Percentiles rank a stretch among this genome's conserved stretches.
phyloP scores from a whole-genome alignment of 1,284 basidiomycete genomes.

The Cryptococcus sp. region DNA sequence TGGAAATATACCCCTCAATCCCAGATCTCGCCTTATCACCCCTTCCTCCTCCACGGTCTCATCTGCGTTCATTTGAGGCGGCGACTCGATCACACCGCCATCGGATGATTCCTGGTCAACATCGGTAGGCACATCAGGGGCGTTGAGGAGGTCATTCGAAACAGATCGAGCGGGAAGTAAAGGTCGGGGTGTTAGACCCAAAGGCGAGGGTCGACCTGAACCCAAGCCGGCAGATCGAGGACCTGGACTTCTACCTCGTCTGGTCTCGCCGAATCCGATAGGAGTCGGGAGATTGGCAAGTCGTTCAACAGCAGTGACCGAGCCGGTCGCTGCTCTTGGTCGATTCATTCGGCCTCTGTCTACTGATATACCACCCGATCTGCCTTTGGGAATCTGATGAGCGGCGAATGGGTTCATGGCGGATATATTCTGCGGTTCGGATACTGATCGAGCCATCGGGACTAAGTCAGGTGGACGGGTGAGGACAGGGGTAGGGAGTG shows the following conservation, averaged over 20 bases:
- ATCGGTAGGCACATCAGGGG: background rate
- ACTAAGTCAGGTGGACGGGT: conserved; percentile 4
- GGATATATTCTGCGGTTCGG: conserved; percentile 10
- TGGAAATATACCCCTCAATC: background rate
- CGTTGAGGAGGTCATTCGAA: too few relatives aligned
- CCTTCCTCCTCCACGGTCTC: background rate
- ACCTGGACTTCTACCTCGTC: conserved; percentile 10
- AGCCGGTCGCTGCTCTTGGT: conserved; percentile 3
- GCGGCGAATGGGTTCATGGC: conserved; percentile 8
- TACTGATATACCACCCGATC: background rate
- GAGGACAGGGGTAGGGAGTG: background rate
- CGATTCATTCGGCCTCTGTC: conserved; percentile 1
- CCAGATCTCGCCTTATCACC: conserved; percentile 8
- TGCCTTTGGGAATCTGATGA: conserved; percentile 6
- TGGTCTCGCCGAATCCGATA: background rate
- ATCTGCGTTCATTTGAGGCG: background rate
- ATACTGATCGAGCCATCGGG: conserved; percentile 9
- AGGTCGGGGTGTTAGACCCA: background rate
- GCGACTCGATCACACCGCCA: background rate
- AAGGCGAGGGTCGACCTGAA: background rate
- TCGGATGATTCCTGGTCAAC: background rate
- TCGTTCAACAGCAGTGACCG: background rate
- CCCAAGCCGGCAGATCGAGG: background rate
- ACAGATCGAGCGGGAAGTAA: too few relatives aligned
- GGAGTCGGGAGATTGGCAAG: background rate